phyloP scores from a whole-genome alignment of 75 land plant species.

The Gnetum montanum region DNA sequence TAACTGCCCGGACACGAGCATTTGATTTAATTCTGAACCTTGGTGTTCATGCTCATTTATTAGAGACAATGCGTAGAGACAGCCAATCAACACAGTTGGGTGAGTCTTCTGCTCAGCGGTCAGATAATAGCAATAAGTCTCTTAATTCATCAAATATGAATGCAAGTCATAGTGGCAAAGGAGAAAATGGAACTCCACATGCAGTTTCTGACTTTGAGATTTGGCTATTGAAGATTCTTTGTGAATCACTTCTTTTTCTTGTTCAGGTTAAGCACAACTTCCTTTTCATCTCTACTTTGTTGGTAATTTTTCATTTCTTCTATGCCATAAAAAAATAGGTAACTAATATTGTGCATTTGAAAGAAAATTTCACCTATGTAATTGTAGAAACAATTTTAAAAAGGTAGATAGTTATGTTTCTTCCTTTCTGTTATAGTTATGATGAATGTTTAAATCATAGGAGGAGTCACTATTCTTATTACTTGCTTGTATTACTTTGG shows the following conservation, averaged over 20 bases:
- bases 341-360: neutral
- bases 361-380: neutral
- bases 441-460: too few relatives aligned
- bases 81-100: constrained; percentile 44
- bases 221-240: constrained; percentile 81
- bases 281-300: neutral
- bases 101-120: constrained; percentile 34
- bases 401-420: too few relatives aligned
- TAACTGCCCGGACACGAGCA: constrained; percentile 55
- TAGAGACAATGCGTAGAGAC: constrained; percentile 78
- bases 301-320: neutral
- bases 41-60: constrained; percentile 93
- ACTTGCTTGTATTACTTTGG: neutral
- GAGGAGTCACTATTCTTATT: too few relatives aligned
- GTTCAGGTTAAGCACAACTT: constrained; percentile 64
- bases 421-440: too few relatives aligned
- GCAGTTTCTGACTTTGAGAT: constrained; percentile 78
- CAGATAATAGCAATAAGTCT: constrained; percentile 23
- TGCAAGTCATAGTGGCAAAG: constrained; percentile 18
- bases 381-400: too few relatives aligned
- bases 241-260: constrained; percentile 84
- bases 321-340: neutral
- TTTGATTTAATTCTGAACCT: constrained; percentile 96
- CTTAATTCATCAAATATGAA: constrained; percentile 16
- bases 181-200: constrained; percentile 28